Evolutionary conservation across 2,329 filamentous ascomycete genomes (phyloP).

Genomic region (Parastagonospora nodorum): DNA sequence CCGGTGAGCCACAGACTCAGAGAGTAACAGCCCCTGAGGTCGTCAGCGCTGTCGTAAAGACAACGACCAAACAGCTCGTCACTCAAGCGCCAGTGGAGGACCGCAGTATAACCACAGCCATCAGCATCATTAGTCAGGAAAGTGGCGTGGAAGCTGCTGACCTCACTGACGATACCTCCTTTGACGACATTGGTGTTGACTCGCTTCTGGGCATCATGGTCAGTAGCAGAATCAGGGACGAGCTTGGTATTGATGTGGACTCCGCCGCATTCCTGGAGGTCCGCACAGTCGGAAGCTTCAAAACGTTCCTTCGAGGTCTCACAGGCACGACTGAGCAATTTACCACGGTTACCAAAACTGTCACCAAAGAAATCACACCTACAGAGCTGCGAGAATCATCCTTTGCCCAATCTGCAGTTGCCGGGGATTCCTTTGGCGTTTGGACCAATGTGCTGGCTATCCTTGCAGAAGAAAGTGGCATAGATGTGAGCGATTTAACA

Average conservation of each 20-base stretch:
- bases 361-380: not conserved
- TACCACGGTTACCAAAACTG: not conserved
- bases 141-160: slow-evolving; percentile 28
- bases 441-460: slow-evolving; percentile 15
- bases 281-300: not conserved
- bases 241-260: slow-evolving; percentile 25
- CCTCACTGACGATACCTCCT: slow-evolving; percentile 25
- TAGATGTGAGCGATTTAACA: not conserved
- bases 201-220: slow-evolving; percentile 30
- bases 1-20: slow-evolving; percentile 1
- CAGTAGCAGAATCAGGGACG: slow-evolving; percentile 21
- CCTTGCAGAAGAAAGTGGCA: slow-evolving; percentile 8
- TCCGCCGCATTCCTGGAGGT: not conserved
- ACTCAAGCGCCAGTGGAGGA: not conserved
- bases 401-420: slow-evolving; percentile 4
- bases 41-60: not conserved
- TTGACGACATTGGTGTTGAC: slow-evolving; percentile 35
- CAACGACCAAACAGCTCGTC: not conserved
- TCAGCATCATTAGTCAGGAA: slow-evolving; percentile 37
- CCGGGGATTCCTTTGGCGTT: slow-evolving; percentile 33
- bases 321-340: not conserved
- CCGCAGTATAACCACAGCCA: not conserved
- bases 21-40: too few relatives aligned
- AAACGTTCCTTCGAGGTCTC: not conserved
- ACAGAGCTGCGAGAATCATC: not conserved